Conservation (phyloP, 2,329 filamentous ascomycete species). For the Colletotrichum australisinense region DNA sequence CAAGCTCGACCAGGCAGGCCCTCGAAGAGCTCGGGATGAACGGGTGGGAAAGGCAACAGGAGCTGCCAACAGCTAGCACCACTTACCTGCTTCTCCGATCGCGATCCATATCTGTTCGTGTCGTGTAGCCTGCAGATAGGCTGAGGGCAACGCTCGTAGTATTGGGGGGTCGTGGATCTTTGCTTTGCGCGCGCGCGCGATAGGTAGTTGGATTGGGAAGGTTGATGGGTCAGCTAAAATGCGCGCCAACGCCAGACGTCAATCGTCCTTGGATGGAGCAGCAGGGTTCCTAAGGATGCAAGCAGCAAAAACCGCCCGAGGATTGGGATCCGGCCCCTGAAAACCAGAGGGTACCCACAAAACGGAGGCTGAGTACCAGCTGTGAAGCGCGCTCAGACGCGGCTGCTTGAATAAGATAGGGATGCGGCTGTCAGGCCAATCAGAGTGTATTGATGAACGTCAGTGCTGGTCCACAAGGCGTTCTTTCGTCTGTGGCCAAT, state of each 20-base stretch:
- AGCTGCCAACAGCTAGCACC: constrained; percentile 3
- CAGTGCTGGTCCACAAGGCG: not conserved
- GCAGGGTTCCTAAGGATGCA: constrained; percentile 21
- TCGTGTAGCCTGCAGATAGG: not conserved
- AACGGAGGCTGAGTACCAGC: not conserved
- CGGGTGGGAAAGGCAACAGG: not conserved
- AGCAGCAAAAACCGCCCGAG: not conserved
- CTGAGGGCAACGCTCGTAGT: not conserved
- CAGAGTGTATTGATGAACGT: not conserved
- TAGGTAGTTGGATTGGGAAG: constrained; percentile 11
- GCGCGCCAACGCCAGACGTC: constrained; percentile 20
- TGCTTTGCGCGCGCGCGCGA: constrained; percentile 3
- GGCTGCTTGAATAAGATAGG: constrained; percentile 11
- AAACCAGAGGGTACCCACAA: constrained; percentile 17
- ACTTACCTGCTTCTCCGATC: constrained; percentile 52
- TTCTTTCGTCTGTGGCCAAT: not conserved
- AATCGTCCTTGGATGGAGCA: constrained; percentile 27
- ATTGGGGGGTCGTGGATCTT: constrained; percentile 5
- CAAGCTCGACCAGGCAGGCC: not conserved
- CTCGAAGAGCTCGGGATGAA: not conserved
- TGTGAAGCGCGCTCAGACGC: constrained; percentile 3
- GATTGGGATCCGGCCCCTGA: constrained; percentile 6
- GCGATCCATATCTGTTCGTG: constrained; percentile 46
- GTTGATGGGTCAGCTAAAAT: constrained; percentile 4
- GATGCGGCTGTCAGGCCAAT: not conserved